These are phyloP conservation scores for Castanea mollissima DNA, from an alignment of 306 rosid genomes.

Conservation along the genomic window DNA sequence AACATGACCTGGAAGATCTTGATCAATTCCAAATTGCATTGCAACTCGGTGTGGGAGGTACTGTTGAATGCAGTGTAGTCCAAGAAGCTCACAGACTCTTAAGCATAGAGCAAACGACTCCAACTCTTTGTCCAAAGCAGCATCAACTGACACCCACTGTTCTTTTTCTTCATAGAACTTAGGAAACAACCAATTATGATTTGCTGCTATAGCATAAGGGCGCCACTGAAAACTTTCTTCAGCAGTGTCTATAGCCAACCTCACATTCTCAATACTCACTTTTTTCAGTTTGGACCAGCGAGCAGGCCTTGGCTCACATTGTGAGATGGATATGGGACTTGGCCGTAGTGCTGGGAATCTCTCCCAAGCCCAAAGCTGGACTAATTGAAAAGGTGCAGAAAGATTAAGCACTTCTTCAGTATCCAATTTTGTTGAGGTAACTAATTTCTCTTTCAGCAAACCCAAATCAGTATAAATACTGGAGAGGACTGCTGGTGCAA, in stretches of 20 bases:
- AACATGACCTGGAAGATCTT: conserved; percentile 45
- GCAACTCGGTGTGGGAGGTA: conserved; percentile 56
- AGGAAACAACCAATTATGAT: conserved; percentile 8
- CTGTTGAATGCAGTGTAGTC: conserved; percentile 24
- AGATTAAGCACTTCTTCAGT: neutral
- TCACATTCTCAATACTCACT: neutral
- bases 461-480: conserved; percentile 18
- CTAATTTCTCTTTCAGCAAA: neutral
- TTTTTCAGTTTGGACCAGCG: conserved; percentile 6
- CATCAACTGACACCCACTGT: conserved; percentile 9
- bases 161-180: conserved; percentile 13
- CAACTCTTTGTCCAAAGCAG: conserved; percentile 14
- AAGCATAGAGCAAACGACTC: conserved; percentile 36
- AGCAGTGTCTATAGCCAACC: conserved; percentile 1
- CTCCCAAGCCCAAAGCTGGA: conserved; percentile 58
- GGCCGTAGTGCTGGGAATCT: conserved; percentile 33
- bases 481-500: conserved; percentile 10
- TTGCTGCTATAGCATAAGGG: conserved; percentile 29
- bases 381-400: conserved; percentile 43
- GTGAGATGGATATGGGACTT: neutral
- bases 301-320: conserved; percentile 24
- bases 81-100: conserved; percentile 36
- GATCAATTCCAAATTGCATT: conserved; percentile 69
- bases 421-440: neutral
- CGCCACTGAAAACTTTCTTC: conserved; percentile 39